Conservation (phyloP, 768 basidiomycete genomes). For the Mycena crocata region DNA sequence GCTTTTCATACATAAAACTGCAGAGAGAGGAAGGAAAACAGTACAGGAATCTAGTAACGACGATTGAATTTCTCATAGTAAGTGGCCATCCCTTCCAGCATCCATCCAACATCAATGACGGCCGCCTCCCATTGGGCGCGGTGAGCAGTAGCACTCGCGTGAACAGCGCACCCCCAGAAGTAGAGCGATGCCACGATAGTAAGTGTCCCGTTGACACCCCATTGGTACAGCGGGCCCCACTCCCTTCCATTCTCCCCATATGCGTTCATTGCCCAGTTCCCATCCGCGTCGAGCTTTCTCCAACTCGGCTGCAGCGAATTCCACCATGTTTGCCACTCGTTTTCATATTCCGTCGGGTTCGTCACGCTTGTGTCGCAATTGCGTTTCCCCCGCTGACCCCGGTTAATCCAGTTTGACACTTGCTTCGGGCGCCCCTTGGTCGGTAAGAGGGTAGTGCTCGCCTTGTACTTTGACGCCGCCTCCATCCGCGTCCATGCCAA, state of each 20-base stretch:
- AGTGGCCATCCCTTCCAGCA: background rate
- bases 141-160: background rate
- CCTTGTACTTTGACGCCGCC: background rate
- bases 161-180: background rate
- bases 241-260: background rate
- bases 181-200: constrained; percentile 4
- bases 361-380: background rate
- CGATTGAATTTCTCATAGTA: background rate
- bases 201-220: constrained; percentile 1
- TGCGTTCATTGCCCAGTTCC: background rate
- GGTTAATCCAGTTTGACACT: background rate
- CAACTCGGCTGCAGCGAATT: constrained; percentile 5
- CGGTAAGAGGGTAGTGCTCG: background rate
- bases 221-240: constrained; percentile 1
- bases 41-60: no score
- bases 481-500: constrained; percentile 10
- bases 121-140: background rate
- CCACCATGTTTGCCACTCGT: constrained; percentile 6
- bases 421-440: background rate
- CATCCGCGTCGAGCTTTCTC: background rate
- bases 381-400: background rate
- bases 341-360: background rate
- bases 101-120: background rate
- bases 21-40: no score
- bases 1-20: no score